Percentiles rank a stretch among this genome's conserved stretches.
These are phyloP conservation scores for Glomus cerebriforme DNA, from an alignment of 192 early-diverging fungal species.

Conservation along the genomic window DNA sequence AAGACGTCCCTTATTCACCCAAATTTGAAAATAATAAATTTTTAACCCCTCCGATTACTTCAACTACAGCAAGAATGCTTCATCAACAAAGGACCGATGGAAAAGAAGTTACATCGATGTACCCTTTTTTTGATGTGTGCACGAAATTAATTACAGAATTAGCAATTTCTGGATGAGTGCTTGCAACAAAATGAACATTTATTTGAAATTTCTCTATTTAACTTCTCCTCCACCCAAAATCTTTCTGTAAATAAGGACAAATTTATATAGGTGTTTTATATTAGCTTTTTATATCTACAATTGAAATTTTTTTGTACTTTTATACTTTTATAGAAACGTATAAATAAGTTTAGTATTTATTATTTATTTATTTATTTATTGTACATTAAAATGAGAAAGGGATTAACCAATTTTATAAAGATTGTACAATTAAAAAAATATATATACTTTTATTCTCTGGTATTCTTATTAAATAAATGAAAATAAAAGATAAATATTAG, in stretches of 20 bases:
- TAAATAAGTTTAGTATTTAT: too few relatives aligned
- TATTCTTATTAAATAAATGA: too few relatives aligned
- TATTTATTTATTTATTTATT: too few relatives aligned
- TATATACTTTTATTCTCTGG: too few relatives aligned
- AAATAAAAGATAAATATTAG: too few relatives aligned
- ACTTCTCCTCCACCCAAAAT: neutral
- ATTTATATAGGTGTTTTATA: neutral
- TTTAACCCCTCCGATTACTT: constrained; percentile 35
- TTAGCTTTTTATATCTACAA: neutral
- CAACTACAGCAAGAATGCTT: constrained; percentile 36
- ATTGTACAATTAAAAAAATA: too few relatives aligned
- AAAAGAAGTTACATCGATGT: constrained; percentile 61
- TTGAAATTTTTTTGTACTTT: neutral
- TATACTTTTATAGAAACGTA: neutral
- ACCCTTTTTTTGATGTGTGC: constrained; percentile 97
- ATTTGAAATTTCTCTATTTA: neutral
- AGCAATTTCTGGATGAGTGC: constrained; percentile 63
- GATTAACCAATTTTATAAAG: too few relatives aligned
- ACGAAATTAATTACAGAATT: constrained; percentile 92
- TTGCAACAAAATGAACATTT: neutral
- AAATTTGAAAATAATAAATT: constrained; percentile 39
- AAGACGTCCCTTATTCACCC: constrained; percentile 26
- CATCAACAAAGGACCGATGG: constrained; percentile 39
- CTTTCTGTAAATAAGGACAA: neutral
- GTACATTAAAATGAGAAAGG: too few relatives aligned